Conservation (phyloP, 345 rosid genomes). For the Combretum micranthum region DNA sequence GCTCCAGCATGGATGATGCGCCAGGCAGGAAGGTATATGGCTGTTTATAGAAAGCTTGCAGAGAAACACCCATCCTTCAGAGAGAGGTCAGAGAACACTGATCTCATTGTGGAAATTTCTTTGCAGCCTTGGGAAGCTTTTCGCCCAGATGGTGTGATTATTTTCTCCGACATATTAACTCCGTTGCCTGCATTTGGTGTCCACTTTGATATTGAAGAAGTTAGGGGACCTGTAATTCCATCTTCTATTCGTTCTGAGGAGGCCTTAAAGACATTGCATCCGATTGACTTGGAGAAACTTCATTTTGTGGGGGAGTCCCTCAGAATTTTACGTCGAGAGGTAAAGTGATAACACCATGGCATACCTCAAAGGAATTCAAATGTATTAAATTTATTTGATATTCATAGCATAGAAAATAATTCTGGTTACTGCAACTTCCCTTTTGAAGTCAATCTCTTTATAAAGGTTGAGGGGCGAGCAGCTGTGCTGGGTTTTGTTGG, state of each 20-base stretch:
- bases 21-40: conserved; percentile 98
- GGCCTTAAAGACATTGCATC: conserved; percentile 60
- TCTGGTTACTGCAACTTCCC: neutral
- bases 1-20: conserved; percentile 99
- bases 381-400: conserved; percentile 2
- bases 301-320: conserved; percentile 75
- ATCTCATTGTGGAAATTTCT: conserved; percentile 87
- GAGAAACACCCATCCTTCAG: conserved; percentile 91
- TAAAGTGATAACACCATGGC: conserved; percentile 14
- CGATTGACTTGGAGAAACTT: conserved; percentile 67
- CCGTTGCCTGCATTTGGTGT: conserved; percentile 93
- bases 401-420: neutral
- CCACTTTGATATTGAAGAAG: conserved; percentile 91
- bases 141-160: conserved; percentile 82
- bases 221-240: conserved; percentile 75
- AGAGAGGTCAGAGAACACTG: conserved; percentile 90
- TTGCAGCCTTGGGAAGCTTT: conserved; percentile 97
- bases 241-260: conserved; percentile 70
- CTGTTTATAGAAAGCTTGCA: conserved; percentile 90
- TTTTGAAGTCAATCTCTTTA: conserved; percentile 3
- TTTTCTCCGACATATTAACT: conserved; percentile 93
- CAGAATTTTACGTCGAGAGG: conserved; percentile 70
- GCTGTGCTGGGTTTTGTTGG: conserved; percentile 88
- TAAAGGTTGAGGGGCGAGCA: conserved; percentile 66
- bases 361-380: conserved; percentile 11